Conservation (phyloP, 305 asterid genomes). For the Striga hermonthica region DNA sequence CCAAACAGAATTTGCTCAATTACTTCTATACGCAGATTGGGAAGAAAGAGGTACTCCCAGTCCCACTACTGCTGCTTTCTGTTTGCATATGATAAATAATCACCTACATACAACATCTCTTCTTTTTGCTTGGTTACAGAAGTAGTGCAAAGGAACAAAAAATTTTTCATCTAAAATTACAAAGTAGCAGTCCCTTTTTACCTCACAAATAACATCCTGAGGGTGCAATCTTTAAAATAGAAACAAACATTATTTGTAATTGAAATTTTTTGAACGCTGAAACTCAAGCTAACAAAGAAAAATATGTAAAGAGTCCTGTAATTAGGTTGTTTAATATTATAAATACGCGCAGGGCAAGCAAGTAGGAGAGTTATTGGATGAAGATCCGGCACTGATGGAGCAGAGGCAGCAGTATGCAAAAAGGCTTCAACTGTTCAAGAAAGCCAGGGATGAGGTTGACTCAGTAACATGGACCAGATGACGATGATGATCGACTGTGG, state of each 20-base stretch:
- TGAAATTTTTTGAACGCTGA: background rate
- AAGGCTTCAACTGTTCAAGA: constrained; percentile 90
- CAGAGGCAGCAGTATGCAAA: constrained; percentile 67
- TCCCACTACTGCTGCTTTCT: background rate
- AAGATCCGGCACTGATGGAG: constrained; percentile 93
- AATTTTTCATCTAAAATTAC: background rate
- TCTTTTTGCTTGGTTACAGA: background rate
- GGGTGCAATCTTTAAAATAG: background rate
- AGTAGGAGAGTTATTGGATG: constrained; percentile 65
- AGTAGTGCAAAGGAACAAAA: background rate
- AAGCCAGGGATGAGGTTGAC: constrained; percentile 87
- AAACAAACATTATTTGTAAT: background rate
- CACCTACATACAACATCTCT: background rate
- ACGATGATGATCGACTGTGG: constrained; percentile 1
- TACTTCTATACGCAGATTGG: constrained; percentile 78
- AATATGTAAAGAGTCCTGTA: constrained; percentile 8
- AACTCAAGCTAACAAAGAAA: background rate
- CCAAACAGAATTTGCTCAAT: constrained; percentile 69
- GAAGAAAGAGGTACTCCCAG: constrained; percentile 68
- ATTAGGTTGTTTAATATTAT: background rate
- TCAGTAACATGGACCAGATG: constrained; percentile 77
- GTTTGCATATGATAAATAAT: background rate
- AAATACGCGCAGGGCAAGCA: constrained; percentile 55
- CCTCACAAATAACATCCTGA: background rate
- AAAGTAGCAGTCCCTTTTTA: background rate